Percentiles rank a stretch among this genome's conserved stretches.
These are phyloP conservation scores for Phytophthora aleatoria DNA, from an alignment of 352 stramenopile genomes.

Conservation along the genomic window DNA sequence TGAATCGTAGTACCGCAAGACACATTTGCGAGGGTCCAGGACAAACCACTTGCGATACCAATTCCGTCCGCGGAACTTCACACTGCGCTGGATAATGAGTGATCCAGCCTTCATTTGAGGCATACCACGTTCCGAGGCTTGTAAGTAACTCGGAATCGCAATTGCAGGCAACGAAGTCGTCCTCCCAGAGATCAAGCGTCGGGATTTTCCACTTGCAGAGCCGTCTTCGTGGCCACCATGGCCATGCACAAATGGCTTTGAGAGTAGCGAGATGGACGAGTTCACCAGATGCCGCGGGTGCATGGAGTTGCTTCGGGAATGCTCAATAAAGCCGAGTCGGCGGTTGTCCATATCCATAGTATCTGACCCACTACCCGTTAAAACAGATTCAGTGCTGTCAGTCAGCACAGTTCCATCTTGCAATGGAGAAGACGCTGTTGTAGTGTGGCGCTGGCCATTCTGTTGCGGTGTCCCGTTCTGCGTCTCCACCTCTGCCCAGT, in stretches of 20 bases:
- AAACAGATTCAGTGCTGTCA: conserved; percentile 19
- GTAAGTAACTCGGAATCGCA: conserved; percentile 19
- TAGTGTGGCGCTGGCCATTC: conserved; percentile 13
- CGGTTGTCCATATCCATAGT: conserved; percentile 40
- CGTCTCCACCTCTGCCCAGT: conserved; percentile 75
- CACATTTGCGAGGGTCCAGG: conserved; percentile 60
- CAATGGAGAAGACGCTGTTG: conserved; percentile 2
- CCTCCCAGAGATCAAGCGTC: conserved; percentile 26
- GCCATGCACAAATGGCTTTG: conserved; percentile 61
- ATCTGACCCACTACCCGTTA: conserved; percentile 10
- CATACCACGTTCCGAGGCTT: conserved; percentile 1
- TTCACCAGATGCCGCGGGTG: conserved; percentile 72
- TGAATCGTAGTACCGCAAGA: conserved; percentile 78
- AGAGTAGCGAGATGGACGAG: conserved; percentile 75
- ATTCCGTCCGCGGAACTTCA: conserved; percentile 71
- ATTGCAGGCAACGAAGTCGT: conserved; percentile 19
- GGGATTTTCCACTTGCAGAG: conserved; percentile 25
- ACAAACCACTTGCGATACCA: conserved; percentile 89
- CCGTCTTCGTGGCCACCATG: conserved; percentile 32
- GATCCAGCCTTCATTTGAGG: conserved; percentile 49
- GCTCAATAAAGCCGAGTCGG: conserved; percentile 72
- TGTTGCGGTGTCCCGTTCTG: conserved; percentile 22
- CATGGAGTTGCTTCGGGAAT: conserved; percentile 58
- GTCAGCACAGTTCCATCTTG: conserved; percentile 12
- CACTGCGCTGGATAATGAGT: conserved; percentile 73